Conservation (phyloP, 352 stramenopile species). For the Globisporangium recalcitrans region DNA sequence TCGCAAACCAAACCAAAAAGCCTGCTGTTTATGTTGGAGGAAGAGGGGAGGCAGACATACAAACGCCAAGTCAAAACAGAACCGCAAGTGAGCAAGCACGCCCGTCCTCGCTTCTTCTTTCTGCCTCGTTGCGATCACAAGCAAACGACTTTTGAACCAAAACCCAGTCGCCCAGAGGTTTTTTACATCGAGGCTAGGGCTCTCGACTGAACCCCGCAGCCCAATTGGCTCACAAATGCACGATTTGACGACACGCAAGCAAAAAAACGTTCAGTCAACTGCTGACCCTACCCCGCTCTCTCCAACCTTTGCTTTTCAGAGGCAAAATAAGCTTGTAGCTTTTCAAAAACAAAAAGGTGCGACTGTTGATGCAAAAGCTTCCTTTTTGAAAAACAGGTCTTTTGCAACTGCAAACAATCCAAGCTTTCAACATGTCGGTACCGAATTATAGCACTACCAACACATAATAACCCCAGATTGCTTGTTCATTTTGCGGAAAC, state of each 20-base stretch:
- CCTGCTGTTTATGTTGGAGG: slow-evolving; percentile 4
- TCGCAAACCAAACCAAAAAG: background rate
- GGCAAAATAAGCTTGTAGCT: no score
- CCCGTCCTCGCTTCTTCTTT: slow-evolving; percentile 6
- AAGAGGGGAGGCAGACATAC: background rate
- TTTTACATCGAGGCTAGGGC: background rate
- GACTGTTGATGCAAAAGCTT: no score
- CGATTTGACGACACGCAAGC: background rate
- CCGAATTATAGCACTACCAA: no score
- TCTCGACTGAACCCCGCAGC: background rate
- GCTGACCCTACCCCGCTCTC: background rate
- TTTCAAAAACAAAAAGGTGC: no score
- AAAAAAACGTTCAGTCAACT: background rate
- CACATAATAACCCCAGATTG: no score
- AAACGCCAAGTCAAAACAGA: slow-evolving; percentile 7
- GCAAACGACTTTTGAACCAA: no score
- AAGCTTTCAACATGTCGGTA: no score
- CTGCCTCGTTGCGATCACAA: slow-evolving; percentile 1
- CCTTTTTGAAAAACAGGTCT: no score
- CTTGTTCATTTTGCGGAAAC: no score
- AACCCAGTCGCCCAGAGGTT: no score
- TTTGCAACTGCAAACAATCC: no score
- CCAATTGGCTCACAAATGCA: background rate
- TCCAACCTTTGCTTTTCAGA: background rate
- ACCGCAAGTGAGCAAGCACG: background rate